Evolutionary conservation across 768 basidiomycete genomes (phyloP).

Genomic region (Boletus rubroflammeus): DNA sequence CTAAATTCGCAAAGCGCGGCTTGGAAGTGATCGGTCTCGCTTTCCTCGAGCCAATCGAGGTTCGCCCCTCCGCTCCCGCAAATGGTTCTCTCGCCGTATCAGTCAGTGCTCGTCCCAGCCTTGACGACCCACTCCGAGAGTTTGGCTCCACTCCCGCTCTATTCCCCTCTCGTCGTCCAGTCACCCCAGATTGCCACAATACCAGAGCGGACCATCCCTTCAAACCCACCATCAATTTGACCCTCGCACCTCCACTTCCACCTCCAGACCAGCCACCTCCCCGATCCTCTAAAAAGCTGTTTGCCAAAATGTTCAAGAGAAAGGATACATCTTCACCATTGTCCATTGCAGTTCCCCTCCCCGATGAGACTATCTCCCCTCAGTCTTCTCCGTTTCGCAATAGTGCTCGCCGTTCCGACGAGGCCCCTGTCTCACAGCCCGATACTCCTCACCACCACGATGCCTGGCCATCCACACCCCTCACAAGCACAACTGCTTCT

Average conservation of each 20-base stretch:
- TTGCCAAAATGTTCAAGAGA: conserved; percentile 70
- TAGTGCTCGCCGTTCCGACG: conserved; percentile 12
- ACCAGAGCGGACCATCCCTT: neutral
- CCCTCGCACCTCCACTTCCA: conserved; percentile 11
- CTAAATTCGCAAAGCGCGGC: conserved; percentile 68
- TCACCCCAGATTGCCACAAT: conserved; percentile 7
- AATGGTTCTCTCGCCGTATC: conserved; percentile 7
- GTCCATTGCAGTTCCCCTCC: conserved; percentile 25
- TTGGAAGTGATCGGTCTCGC: conserved; percentile 77
- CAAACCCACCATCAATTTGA: conserved; percentile 17
- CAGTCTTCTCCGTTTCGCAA: conserved; percentile 14
- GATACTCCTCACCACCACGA: conserved; percentile 15
- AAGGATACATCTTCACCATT: conserved; percentile 30
- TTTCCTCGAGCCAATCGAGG: conserved; percentile 76
- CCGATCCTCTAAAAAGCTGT: conserved; percentile 54
- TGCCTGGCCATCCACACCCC: conserved; percentile 6
- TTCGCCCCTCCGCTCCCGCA: conserved; percentile 41
- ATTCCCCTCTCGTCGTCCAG: conserved; percentile 7
- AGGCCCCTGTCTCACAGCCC: conserved; percentile 9
- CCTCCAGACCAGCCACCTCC: conserved; percentile 22
- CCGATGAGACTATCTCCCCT: conserved; percentile 20
- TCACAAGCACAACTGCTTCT: conserved; percentile 21
- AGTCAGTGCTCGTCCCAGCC: conserved; percentile 29
- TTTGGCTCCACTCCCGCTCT: conserved; percentile 10
- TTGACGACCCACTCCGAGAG: conserved; percentile 24